phyloP scores from a whole-genome alignment of 306 rosid species.

The Glycine latifolia region DNA sequence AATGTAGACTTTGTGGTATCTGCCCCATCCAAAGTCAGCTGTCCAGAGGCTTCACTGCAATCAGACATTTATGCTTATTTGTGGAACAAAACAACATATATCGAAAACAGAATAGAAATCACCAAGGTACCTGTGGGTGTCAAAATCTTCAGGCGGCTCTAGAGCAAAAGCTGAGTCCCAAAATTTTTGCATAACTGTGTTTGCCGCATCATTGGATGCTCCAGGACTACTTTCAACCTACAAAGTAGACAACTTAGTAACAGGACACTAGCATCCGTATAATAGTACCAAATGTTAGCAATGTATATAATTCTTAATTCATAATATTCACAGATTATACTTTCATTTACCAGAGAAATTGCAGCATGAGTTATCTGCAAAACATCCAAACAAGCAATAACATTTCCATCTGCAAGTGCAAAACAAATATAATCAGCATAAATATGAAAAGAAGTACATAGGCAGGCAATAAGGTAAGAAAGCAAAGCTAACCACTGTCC shows the following conservation, averaged over 20 bases:
- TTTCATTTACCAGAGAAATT: constrained; percentile 80
- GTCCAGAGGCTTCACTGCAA: constrained; percentile 84
- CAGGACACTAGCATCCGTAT: constrained; percentile 24
- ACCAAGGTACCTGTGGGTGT: constrained; percentile 73
- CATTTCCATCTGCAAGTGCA: constrained; percentile 76
- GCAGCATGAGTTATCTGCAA: constrained; percentile 93
- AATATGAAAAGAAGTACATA: constrained; percentile 16
- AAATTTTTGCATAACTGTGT: constrained; percentile 92
- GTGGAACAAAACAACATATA: constrained; percentile 31
- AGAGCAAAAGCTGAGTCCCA: constrained; percentile 96
- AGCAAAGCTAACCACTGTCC: constrained; percentile 76
- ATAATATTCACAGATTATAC: constrained; percentile 24
- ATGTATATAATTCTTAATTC: constrained; percentile 28
- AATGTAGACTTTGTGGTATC: constrained; percentile 68
- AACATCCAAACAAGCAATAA: constrained; percentile 89
- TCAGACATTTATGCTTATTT: constrained; percentile 45
- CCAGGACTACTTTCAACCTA: constrained; percentile 89
- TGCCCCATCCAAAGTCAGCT: constrained; percentile 72
- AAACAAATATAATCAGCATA: constrained; percentile 42
- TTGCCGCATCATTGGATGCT: constrained; percentile 72
- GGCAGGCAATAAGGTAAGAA: constrained; percentile 26
- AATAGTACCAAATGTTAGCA: constrained; percentile 15
- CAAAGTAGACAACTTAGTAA: constrained; percentile 32
- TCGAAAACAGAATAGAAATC: constrained; percentile 25
- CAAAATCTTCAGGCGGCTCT: constrained; percentile 90